These are phyloP conservation scores for Rhizophagus clarus DNA, from an alignment of 192 early-diverging fungal genomes.

Conservation along the genomic window DNA sequence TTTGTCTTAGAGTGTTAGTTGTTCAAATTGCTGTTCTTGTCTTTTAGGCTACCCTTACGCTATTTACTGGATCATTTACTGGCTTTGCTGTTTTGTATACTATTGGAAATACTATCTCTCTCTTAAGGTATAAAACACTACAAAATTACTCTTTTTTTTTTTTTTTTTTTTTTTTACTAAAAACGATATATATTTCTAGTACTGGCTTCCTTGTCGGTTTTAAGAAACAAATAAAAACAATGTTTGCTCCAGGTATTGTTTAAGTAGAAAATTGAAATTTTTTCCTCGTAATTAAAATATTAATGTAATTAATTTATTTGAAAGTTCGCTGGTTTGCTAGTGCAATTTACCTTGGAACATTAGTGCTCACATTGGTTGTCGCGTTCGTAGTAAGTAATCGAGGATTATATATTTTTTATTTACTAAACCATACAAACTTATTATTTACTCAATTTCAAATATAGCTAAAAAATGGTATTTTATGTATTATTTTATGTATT, in stretches of 20 bases:
- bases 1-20: neutral
- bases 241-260: conserved; percentile 63
- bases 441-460: conserved; percentile 31
- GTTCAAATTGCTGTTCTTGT: no score
- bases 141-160: conserved; percentile 3
- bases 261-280: neutral
- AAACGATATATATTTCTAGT: conserved; percentile 37
- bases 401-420: neutral
- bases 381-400: conserved; percentile 62
- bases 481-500: conserved; percentile 82
- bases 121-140: conserved; percentile 58
- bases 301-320: conserved; percentile 41
- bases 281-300: conserved; percentile 32
- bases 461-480: conserved; percentile 57
- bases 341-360: conserved; percentile 65
- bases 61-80: conserved; percentile 59
- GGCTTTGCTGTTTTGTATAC: conserved; percentile 92
- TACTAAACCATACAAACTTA: neutral
- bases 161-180: conserved; percentile 8
- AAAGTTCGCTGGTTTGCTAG: conserved; percentile 74
- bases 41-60: conserved; percentile 57
- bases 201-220: conserved; percentile 92
- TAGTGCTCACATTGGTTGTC: conserved; percentile 73
- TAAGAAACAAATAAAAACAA: conserved; percentile 83
- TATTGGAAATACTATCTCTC: conserved; percentile 84